Percentiles rank a stretch among this genome's conserved stretches.
phyloP scores from a whole-genome alignment of 2,329 filamentous ascomycete species.

The Alternaria angustiovoidea region DNA sequence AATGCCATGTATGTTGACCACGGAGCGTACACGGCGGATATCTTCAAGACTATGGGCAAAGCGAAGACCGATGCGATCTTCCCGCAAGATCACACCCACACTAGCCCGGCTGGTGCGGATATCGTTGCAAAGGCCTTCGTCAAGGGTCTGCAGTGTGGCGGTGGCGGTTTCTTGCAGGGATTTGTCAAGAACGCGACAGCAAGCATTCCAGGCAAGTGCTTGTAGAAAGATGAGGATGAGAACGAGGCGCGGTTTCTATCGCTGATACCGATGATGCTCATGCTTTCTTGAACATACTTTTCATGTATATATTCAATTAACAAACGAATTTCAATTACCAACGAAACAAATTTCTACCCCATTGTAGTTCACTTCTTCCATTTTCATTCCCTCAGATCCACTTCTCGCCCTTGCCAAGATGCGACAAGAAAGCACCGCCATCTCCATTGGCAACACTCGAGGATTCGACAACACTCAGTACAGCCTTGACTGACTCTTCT shows the following conservation, averaged over 20 bases:
- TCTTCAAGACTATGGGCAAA: slow-evolving; percentile 61
- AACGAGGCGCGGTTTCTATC: neutral
- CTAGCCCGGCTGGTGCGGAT: slow-evolving; percentile 64
- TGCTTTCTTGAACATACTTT: neutral
- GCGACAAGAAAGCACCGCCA: slow-evolving; percentile 25
- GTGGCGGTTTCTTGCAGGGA: slow-evolving; percentile 53
- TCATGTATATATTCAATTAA: neutral
- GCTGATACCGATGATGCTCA: neutral
- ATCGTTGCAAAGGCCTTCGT: slow-evolving; percentile 66
- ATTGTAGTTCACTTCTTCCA: fast-evolving
- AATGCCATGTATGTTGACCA: slow-evolving; percentile 65
- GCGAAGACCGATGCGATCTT: slow-evolving; percentile 62
- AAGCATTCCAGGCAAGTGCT: slow-evolving; percentile 41
- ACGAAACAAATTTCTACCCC: too few species aligned
- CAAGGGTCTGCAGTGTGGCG: slow-evolving; percentile 63
- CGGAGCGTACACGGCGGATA: slow-evolving; percentile 64
- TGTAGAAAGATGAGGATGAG: slow-evolving; percentile 19
- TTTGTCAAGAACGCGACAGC: slow-evolving; percentile 48
- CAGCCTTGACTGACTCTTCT: slow-evolving; percentile 20
- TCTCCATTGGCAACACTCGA: slow-evolving; percentile 23
- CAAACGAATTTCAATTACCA: neutral
- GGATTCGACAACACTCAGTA: slow-evolving; percentile 16
- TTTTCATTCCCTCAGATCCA: slow-evolving; percentile 10
- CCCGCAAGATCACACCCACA: slow-evolving; percentile 70
- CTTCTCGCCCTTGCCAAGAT: slow-evolving; percentile 24